phyloP scores from a whole-genome alignment of 2,329 filamentous ascomycete species.

The Colletotrichum liriopes region DNA sequence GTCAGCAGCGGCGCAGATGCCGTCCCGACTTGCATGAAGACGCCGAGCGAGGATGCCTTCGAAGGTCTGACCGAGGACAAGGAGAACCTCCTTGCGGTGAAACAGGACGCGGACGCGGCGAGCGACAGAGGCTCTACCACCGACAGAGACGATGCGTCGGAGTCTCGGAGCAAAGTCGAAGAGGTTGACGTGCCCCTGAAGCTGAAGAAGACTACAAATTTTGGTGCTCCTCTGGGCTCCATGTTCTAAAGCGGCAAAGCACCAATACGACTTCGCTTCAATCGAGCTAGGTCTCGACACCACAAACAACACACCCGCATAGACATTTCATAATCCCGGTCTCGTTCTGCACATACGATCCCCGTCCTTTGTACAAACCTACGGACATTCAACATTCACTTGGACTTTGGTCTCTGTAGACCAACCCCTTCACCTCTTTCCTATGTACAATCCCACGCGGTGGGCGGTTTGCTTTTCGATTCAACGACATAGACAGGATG shows the following conservation, averaged over 20 bases:
- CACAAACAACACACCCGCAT: constrained; percentile 13
- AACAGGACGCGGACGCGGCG: constrained; percentile 35
- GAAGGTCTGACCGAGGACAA: constrained; percentile 37
- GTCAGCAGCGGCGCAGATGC: constrained; percentile 63
- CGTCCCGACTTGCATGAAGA: constrained; percentile 60
- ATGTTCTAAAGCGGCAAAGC: constrained; percentile 32
- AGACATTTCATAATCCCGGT: constrained; percentile 21
- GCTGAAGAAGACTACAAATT: constrained; percentile 59
- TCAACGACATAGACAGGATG: constrained; percentile 34
- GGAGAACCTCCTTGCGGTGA: constrained; percentile 25
- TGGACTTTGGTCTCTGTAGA: constrained; percentile 16
- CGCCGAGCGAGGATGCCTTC: constrained; percentile 50
- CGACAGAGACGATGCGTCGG: constrained; percentile 47
- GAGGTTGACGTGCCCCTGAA: constrained; percentile 63
- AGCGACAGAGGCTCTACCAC: constrained; percentile 38
- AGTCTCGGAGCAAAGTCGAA: constrained; percentile 47
- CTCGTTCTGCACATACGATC: constrained; percentile 37
- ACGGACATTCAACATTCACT: constrained; percentile 25
- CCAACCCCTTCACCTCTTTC: constrained; percentile 22
- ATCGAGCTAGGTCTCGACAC: constrained; percentile 18
- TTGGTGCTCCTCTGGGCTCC: constrained; percentile 42
- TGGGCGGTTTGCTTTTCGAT: constrained; percentile 14
- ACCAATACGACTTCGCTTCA: background rate
- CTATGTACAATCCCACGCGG: constrained; percentile 22
- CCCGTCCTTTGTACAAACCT: constrained; percentile 31